Evolutionary conservation across 1,139 yeast genomes (phyloP), one percentile per base, ranked within the genome.

Genomic region (Blastobotrys buckinghamii): DNA sequence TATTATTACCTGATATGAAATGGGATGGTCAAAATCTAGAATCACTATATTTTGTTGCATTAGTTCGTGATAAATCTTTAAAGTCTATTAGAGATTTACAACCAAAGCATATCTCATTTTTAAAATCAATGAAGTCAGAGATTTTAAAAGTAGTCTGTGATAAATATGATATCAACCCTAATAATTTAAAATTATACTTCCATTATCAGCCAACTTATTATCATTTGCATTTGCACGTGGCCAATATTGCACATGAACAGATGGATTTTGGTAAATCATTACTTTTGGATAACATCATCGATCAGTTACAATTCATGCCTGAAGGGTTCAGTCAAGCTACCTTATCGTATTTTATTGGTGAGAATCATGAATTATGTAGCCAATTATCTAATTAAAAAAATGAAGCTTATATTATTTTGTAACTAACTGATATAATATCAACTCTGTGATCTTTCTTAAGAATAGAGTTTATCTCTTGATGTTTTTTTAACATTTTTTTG

Each of bases 141-240:
- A 74, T 88, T 17, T 65, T 69, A 47, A 55, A 61, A 0, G 75
- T 77, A 6, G 76, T 87, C 1, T 65, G 77, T 1, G 70, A 71
- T 36, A 63, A 69, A 33, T 82, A 73, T 62, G 62, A 73, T 29
- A 70, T 77, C 42, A 61, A 58, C 0, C 57, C 61, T 1, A 81
- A 81, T 59, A 77, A 81, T 56, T 65, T 90, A 57, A 76, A 95
- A 53, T 65, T 88, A 1, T 90, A 84, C 62, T 75, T 89, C 46
- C 97, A 89, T 64, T 89, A 92, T 65, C 97, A 90, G 55, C 99
- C 99, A 0, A 86, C 96, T 0, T 92, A 92, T 64, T 92, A 92
- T 62, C 97, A 92, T 62, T 83, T 92, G 72, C 98, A 92, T 64
- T 75, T 92, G 34, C 98, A 92, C 62, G 82, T 86, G n/a, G 95